Evolutionary conservation across 2,329 filamentous ascomycete species (phyloP), one percentile per base, ranked within the genome.

Genomic region (Colletotrichum falcatum): DNA sequence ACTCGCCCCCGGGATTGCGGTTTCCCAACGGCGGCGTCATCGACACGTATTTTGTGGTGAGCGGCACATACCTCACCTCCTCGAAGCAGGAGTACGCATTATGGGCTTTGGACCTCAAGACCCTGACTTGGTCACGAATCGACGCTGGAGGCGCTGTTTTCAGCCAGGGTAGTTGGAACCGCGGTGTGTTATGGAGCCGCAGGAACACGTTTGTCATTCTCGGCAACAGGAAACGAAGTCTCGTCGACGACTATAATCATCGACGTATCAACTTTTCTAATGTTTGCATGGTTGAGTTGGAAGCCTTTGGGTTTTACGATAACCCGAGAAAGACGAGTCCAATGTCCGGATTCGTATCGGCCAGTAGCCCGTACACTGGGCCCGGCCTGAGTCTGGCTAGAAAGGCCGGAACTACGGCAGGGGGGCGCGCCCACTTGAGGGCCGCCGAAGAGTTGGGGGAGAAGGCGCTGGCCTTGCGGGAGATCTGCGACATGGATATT

Each of bases 221-320:
- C 46, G 96, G 96, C 56, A 97, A 98, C 79, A 90, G 96, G 46
- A 97, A 97, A 81, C 87, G 96, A 72, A 98, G 93, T 75, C 86
- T 99, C 39, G 95, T 98, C 0, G 95, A 99, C 75, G 96, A 99
- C 80, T 99, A 99, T 81, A 98, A 98, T 78, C 96, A 98, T 77
- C 92, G 96, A 14, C 92, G 96, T 33, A 97, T 99, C 81, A 99
- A 99, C 81, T 99, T 98, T 79, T 93, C 93, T 12, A 97, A 99
- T 77, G 90, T 98, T 35, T 98, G 96, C 80, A 92, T 98, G 87
- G 95, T 99, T 11, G 96, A 99, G 80, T 86, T 99, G 14, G 96
- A 99, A 79, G 95, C 96, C 0, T 99, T 98, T 83, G 96, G 96
- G 1, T 90, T 99, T 53, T 98, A 98, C 79, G 95, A 98, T 78